Evolutionary conservation across 2,329 filamentous ascomycete genomes (phyloP), one percentile per base, ranked within the genome.

Genomic region (Fusarium continuum): DNA sequence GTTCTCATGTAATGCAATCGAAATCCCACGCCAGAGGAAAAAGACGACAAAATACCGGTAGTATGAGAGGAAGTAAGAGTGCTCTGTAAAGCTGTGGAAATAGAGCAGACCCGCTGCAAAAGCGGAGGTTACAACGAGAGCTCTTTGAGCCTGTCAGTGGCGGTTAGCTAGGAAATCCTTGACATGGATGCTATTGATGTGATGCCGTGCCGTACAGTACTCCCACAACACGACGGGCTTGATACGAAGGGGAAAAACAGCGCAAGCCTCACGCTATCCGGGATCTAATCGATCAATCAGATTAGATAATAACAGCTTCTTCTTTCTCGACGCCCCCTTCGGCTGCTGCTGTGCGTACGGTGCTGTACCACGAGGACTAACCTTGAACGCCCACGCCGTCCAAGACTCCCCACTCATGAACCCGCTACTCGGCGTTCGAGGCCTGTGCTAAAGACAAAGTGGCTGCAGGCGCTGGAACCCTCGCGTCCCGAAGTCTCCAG

Each of bases 261-360:
- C 39, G 29, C 22, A 46, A 29, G 13, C 8, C 10, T 62, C 53
- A 36, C 16, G 14, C 25, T n/a, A n/a, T n/a, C n/a, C n/a, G n/a
- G n/a, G 61, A 65, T 64, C 63, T 65, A 60, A 65, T 65, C 63
- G 51, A 58, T 65, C 63, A 49, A 67, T 67, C 65, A 59, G 65
- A 67, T 67, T 68, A 67, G 65, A 67, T 67, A 63, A 68, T 65
- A 45, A 34, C 49, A 65, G 45, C 49, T n/a, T n/a, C n/a, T n/a
- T 52, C 38, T 47, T 13, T 25, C n/a, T 40, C 34, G 13, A 26
- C 19, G 17, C 31, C 32, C 19, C 39, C n/a, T n/a, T 48, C 20
- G 38, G 19, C 51, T n/a, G n/a, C n/a, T n/a, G n/a, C n/a, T n/a
- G n/a, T n/a, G n/a, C n/a, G n/a, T n/a, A n/a, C n/a, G n/a, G n/a